Base-by-base conservation (phyloP, 495 filamentous ascomycete species). In the Alectoria sarmentosa region DNA sequence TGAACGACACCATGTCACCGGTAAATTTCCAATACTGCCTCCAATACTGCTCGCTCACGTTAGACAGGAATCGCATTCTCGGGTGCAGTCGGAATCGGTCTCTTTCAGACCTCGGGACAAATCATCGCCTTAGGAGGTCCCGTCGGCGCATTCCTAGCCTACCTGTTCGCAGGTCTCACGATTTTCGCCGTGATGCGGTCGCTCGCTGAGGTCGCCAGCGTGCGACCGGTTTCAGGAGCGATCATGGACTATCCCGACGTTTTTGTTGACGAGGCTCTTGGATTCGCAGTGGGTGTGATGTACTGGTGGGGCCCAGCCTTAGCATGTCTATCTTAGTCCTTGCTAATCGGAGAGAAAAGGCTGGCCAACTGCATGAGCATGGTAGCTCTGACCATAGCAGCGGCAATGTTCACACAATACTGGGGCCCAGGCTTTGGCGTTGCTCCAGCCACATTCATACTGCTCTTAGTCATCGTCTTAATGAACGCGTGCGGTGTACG, bases 211-310 rank as follows among this genome's bases (percentile, higher is more conserved):
- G 74, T 81, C 71, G 74, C 75, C 4, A 73, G 73, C 39, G 70
- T 77, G 23, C 69, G 75, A 58, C 78, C 78, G 0, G 68, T 79
- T 2, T 62, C 72, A 1, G 75, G 74, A 11, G 75, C 76, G 3
- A 39, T 81, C 46, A 74, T 74, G 17, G 72, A 77, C 65, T 79
- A 72, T 61, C 74, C 78, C 13, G 60, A 66, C n/a, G 66, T 69
- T 19, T 81, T 80, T 63, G 73, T 79, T 13, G 78, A 80, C 48
- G 56, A 64, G 4, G 74, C 76, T 28, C 72, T 80, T 42, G 77
- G 76, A 0, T 74, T 77, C 55, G 68, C 72, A 7, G 74, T 80
- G 9, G 77, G 76, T 9, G 52, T 74, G 32, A 68, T 70, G 38
- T 80, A 80, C 62, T 79, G 77, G 78, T 77, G 63, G 55, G 73